Conservation (phyloP, 306 rosid genomes). For the Arachis hypogaea region DNA sequence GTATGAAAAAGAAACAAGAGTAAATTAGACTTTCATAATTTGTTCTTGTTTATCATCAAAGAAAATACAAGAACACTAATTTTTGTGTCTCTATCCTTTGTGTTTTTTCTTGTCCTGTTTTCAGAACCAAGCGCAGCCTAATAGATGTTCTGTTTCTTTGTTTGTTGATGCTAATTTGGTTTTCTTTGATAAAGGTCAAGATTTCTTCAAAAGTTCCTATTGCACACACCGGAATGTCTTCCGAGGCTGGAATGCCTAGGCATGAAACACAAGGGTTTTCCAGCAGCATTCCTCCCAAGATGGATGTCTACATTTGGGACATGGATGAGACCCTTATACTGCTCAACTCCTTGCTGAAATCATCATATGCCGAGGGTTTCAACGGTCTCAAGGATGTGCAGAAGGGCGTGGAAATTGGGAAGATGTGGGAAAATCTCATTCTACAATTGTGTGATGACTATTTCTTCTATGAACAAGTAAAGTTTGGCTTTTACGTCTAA, state of each 20-base stretch:
- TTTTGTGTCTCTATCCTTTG: too few species aligned
- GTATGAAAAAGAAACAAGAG: too few species aligned
- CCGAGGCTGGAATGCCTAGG: slow-evolving; percentile 35
- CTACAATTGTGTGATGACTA: slow-evolving; percentile 73
- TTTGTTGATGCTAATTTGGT: slow-evolving; percentile 16
- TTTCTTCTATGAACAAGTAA: slow-evolving; percentile 88
- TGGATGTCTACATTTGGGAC: slow-evolving; percentile 82
- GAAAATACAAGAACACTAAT: too few species aligned
- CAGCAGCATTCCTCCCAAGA: slow-evolving; percentile 40
- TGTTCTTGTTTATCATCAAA: too few species aligned
- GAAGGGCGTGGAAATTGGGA: slow-evolving; percentile 80
- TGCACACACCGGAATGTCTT: slow-evolving; percentile 49
- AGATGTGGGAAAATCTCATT: slow-evolving; percentile 85
- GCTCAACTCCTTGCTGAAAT: slow-evolving; percentile 82
- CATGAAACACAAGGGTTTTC: slow-evolving; percentile 42
- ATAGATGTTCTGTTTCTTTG: slow-evolving; percentile 1
- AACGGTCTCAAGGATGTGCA: slow-evolving; percentile 67
- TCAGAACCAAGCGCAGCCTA: too few species aligned
- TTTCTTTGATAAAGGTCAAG: slow-evolving; percentile 10
- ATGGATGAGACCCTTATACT: slow-evolving; percentile 96
- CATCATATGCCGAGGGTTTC: slow-evolving; percentile 71
- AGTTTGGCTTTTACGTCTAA: slow-evolving; percentile 38
- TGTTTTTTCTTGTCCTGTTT: too few species aligned
- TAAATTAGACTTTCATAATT: too few species aligned
- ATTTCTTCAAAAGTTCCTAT: slow-evolving; percentile 21